A percentile compares a stretch with the other conserved stretches of the same genome.
These are phyloP conservation scores for Priceomyces medius DNA, from an alignment of 805 yeast species.

Conservation along the genomic window DNA sequence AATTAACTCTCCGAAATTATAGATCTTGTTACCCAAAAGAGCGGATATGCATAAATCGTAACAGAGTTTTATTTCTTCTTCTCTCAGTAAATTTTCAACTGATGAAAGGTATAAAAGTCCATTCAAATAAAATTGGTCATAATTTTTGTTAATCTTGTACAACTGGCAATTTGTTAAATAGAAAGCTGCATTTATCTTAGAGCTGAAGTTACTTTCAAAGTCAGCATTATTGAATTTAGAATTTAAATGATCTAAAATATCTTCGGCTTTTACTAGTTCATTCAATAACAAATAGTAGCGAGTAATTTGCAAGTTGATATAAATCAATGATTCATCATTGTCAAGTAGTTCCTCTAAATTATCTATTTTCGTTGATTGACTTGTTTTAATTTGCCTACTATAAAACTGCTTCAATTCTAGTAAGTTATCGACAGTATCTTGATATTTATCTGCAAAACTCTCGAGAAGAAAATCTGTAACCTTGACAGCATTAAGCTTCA, in stretches of 20 bases:
- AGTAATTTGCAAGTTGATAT: constrained; percentile 63
- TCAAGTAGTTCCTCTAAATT: constrained; percentile 34
- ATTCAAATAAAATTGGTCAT: constrained; percentile 76
- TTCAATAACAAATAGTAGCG: constrained; percentile 61
- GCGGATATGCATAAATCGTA: constrained; percentile 85
- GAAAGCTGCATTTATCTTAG: constrained; percentile 77
- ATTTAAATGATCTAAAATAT: constrained; percentile 61
- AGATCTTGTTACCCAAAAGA: constrained; percentile 83
- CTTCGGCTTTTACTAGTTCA: constrained; percentile 57
- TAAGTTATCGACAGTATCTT: constrained; percentile 36
- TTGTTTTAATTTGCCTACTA: constrained; percentile 25
- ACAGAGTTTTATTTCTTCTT: constrained; percentile 45
- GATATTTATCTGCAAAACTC: constrained; percentile 35
- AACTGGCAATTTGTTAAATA: constrained; percentile 78
- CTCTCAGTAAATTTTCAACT: constrained; percentile 44
- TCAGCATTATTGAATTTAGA: constrained; percentile 49
- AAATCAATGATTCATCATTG: constrained; percentile 54
- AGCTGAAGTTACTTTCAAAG: constrained; percentile 28
- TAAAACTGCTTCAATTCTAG: constrained; percentile 30
- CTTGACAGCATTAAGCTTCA: constrained; percentile 75
- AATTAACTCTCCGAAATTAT: constrained; percentile 92
- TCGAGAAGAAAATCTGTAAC: constrained; percentile 71
- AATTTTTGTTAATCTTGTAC: constrained; percentile 73
- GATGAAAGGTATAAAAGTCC: constrained; percentile 82
- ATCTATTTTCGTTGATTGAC: constrained; percentile 25